A percentile compares a stretch with the other conserved stretches of the same genome.
These are phyloP conservation scores for Parastagonospora avenae DNA, from an alignment of 2,329 filamentous ascomycete species.

Conservation along the genomic window DNA sequence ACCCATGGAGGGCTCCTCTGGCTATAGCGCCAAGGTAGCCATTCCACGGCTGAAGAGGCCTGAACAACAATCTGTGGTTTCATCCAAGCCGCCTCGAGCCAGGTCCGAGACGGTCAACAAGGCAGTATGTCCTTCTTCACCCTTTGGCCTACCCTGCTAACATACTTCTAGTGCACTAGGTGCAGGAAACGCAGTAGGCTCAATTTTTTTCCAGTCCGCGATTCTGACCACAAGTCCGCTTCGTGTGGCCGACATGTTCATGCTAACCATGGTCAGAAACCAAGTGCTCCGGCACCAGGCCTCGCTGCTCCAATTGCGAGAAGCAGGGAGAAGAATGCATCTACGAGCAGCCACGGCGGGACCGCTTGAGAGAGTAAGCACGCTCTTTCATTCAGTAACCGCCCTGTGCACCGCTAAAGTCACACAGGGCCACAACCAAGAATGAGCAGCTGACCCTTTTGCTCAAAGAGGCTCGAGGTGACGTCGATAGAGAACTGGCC, in stretches of 20 bases:
- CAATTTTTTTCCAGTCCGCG: not conserved
- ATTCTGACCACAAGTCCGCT: not conserved
- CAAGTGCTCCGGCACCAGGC: constrained; percentile 42
- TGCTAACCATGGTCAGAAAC: constrained; percentile 23
- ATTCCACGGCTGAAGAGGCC: not conserved
- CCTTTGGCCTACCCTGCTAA: constrained; percentile 1
- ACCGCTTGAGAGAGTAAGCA: constrained; percentile 38
- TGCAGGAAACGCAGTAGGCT: constrained; percentile 26
- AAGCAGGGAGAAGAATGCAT: constrained; percentile 30
- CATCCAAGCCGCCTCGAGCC: constrained; percentile 2
- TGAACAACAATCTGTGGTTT: not conserved
- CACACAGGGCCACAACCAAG: constrained; percentile 15
- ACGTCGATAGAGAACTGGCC: constrained; percentile 11
- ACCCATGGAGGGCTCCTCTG: not conserved
- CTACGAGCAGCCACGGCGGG: constrained; percentile 41
- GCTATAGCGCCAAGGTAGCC: not conserved
- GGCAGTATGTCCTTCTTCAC: constrained; percentile 11
- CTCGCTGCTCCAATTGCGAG: constrained; percentile 39
- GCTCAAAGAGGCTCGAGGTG: constrained; percentile 18
- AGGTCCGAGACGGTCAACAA: constrained; percentile 16
- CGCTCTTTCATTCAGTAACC: not conserved
- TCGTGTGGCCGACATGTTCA: not conserved
- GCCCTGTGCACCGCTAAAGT: not conserved
- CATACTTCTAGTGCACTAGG: constrained; percentile 14
- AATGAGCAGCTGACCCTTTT: constrained; percentile 18